Conservation (phyloP, 768 basidiomycete genomes). For the Boletus patriciae region DNA sequence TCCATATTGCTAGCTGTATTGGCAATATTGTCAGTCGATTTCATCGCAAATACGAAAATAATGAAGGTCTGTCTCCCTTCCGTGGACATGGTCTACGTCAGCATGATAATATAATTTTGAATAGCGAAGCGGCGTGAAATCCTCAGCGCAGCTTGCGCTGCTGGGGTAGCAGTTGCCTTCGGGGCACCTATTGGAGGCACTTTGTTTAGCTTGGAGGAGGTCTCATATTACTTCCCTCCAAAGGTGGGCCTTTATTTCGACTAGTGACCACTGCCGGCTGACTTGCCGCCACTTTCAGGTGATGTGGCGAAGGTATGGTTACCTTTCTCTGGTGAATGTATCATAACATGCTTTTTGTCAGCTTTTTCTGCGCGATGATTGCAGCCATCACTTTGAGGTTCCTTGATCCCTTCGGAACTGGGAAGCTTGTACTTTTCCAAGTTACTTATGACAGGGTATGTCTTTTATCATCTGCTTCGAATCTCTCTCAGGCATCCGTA, state of each 20-base stretch:
- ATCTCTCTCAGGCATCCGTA: constrained; percentile 31
- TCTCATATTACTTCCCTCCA: constrained; percentile 94
- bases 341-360: constrained; percentile 35
- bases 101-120: not conserved
- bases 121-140: constrained; percentile 91
- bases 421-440: constrained; percentile 90
- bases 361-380: constrained; percentile 98
- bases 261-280: not conserved
- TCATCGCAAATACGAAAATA: constrained; percentile 88
- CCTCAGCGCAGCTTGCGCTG: constrained; percentile 92
- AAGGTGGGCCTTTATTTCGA: constrained; percentile 50
- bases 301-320: constrained; percentile 86
- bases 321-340: not conserved
- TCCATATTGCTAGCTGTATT: constrained; percentile 90
- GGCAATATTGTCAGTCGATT: constrained; percentile 91
- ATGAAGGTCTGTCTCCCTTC: constrained; percentile 66
- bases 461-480: not conserved
- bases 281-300: constrained; percentile 43
- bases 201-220: constrained; percentile 91
- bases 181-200: constrained; percentile 96
- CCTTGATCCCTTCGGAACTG: constrained; percentile 93
- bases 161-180: constrained; percentile 96
- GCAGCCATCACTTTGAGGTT: constrained; percentile 92
- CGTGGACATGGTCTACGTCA: not conserved
- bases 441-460: constrained; percentile 82